Percentiles rank a stretch among this genome's conserved stretches.
These are phyloP conservation scores for Metschnikowia dekortorum DNA, from an alignment of 805 yeast species.

Conservation along the genomic window DNA sequence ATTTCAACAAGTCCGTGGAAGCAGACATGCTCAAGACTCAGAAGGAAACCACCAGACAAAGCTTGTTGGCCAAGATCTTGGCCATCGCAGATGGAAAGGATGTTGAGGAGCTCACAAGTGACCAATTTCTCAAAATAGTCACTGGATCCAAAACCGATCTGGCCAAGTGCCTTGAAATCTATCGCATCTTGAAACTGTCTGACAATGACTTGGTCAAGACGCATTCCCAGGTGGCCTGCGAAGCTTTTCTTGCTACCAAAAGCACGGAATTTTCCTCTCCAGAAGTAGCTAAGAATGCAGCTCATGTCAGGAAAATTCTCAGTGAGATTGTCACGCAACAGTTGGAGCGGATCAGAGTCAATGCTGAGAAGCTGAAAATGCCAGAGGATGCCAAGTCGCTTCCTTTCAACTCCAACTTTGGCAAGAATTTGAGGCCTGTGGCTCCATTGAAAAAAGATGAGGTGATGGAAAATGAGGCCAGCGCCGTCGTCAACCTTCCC, in stretches of 20 bases:
- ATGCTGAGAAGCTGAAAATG: slow-evolving; percentile 24
- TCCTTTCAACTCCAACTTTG: slow-evolving; percentile 28
- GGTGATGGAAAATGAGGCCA: slow-evolving; percentile 47
- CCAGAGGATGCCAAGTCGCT: slow-evolving; percentile 23
- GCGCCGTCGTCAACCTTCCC: slow-evolving; percentile 56
- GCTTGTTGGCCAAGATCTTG: slow-evolving; percentile 44
- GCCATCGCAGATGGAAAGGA: slow-evolving; percentile 23
- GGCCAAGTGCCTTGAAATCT: slow-evolving; percentile 32
- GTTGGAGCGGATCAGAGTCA: slow-evolving; percentile 29
- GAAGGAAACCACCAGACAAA: slow-evolving; percentile 43
- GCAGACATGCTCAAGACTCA: slow-evolving; percentile 40
- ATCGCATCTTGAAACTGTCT: slow-evolving; percentile 24
- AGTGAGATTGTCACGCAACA: slow-evolving; percentile 33
- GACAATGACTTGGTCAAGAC: slow-evolving; percentile 22
- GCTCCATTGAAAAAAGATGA: slow-evolving; percentile 40
- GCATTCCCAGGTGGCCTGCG: slow-evolving; percentile 18
- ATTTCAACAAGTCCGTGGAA: slow-evolving; percentile 35
- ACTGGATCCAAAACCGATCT: slow-evolving; percentile 22
- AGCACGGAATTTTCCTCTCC: slow-evolving; percentile 30
- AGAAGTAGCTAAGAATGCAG: slow-evolving; percentile 29
- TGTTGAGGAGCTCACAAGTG: slow-evolving; percentile 17
- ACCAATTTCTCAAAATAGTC: slow-evolving; percentile 15
- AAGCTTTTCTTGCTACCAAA: slow-evolving; percentile 28
- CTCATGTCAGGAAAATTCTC: slow-evolving; percentile 32
- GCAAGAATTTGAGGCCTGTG: slow-evolving; percentile 28